Conservation (phyloP, 75 land plant species). For the Larix kaempferi region DNA sequence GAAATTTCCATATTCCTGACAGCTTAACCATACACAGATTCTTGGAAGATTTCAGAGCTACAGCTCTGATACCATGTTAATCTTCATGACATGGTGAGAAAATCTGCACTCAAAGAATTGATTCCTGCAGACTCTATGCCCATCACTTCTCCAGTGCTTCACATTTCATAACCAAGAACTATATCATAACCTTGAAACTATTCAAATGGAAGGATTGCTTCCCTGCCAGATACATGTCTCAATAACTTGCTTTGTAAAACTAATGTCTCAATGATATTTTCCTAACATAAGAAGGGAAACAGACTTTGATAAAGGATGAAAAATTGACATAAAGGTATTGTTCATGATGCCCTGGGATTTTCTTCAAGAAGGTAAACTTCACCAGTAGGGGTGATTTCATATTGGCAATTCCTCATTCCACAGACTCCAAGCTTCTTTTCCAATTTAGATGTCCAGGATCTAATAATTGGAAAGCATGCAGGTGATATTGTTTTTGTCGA, state of each 20-base stretch:
- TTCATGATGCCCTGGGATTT: conserved; percentile 96
- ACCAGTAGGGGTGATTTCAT: conserved; percentile 74
- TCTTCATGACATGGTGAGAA: too few species aligned
- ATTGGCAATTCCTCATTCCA: conserved; percentile 98
- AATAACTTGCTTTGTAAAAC: conserved; percentile 76
- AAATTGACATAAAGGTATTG: conserved; percentile 98
- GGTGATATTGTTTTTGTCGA: conserved; percentile 73
- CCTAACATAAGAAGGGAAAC: conserved; percentile 97
- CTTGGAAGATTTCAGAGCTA: too few species aligned
- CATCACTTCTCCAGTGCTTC: conserved; percentile 99
- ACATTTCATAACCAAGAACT: conserved; percentile 93
- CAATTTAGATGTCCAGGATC: conserved; percentile 76
- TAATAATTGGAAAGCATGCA: conserved; percentile 59
- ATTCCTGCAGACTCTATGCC: conserved; percentile 83
- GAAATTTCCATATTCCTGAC: too few species aligned
- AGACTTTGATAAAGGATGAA: conserved; percentile 95
- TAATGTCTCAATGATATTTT: conserved; percentile 54
- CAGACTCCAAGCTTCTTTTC: conserved; percentile 73
- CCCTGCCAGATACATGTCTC: conserved; percentile 86
- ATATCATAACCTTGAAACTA: conserved; percentile 98
- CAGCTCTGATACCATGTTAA: too few species aligned
- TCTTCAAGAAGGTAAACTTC: conserved; percentile 95
- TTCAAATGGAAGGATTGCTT: conserved; percentile 98
- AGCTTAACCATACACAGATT: too few species aligned
- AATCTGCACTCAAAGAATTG: too few species aligned